These are phyloP conservation scores for Suillus cothurnatus DNA, from an alignment of 768 basidiomycete genomes.

Conservation along the genomic window DNA sequence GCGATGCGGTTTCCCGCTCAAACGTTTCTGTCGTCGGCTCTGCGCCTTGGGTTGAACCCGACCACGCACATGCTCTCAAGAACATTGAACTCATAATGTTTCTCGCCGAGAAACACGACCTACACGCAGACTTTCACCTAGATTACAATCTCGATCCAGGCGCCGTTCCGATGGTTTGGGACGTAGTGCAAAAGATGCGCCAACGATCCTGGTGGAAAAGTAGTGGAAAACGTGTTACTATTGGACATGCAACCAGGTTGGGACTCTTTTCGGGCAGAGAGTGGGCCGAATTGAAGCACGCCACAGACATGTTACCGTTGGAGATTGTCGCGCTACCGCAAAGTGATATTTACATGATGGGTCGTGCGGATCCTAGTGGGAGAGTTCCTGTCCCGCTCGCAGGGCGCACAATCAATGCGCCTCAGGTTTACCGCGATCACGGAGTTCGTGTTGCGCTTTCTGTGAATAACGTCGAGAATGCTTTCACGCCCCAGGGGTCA, in stretches of 20 bases:
- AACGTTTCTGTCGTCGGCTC: slow-evolving; percentile 60
- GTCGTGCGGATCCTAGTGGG: slow-evolving; percentile 33
- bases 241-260: slow-evolving; percentile 64
- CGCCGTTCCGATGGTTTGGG: slow-evolving; percentile 55
- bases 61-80: slow-evolving; percentile 44
- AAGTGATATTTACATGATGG: slow-evolving; percentile 72
- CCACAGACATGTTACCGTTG: slow-evolving; percentile 45
- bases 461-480: slow-evolving; percentile 68
- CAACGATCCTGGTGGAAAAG: slow-evolving; percentile 28
- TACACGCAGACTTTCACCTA: slow-evolving; percentile 66
- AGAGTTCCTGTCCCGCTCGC: slow-evolving; percentile 36
- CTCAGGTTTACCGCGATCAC: slow-evolving; percentile 45
- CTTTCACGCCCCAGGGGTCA: slow-evolving; percentile 70
- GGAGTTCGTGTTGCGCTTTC: slow-evolving; percentile 54
- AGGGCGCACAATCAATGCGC: slow-evolving; percentile 59
- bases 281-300: slow-evolving; percentile 45
- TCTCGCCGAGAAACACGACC: slow-evolving; percentile 37
- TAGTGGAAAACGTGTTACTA: slow-evolving; percentile 42
- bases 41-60: slow-evolving; percentile 65
- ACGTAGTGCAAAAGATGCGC: slow-evolving; percentile 48
- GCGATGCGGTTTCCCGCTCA: slow-evolving; percentile 38
- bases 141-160: slow-evolving; percentile 63
- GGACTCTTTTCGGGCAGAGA: slow-evolving; percentile 49
- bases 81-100: slow-evolving; percentile 58
- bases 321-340: slow-evolving; percentile 60